A percentile compares a stretch with the other conserved stretches of the same genome.
Evolutionary conservation across 2,329 filamentous ascomycete species (phyloP).

Genomic region (Pseudogymnoascus sp.): DNA sequence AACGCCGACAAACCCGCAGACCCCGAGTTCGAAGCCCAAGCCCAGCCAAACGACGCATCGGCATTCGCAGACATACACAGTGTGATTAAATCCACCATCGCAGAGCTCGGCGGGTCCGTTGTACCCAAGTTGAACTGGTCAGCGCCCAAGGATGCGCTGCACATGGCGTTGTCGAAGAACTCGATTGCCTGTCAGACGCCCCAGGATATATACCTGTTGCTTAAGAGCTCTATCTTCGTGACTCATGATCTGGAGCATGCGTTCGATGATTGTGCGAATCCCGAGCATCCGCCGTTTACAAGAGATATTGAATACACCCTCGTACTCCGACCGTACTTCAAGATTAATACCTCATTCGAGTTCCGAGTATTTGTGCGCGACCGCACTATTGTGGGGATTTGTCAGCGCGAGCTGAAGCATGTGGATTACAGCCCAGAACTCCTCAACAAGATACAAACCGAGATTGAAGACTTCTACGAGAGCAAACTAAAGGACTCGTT

Average conservation of each 20-base stretch:
- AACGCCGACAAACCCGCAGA: constrained; percentile 41
- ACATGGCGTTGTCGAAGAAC: constrained; percentile 78
- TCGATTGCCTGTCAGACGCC: constrained; percentile 83
- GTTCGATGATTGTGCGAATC: constrained; percentile 64
- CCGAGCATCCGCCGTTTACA: constrained; percentile 26
- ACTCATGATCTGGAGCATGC: constrained; percentile 91
- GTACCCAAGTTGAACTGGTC: constrained; percentile 97
- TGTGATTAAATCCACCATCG: constrained; percentile 68
- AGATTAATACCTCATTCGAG: constrained; percentile 82
- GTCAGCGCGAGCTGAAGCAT: constrained; percentile 83
- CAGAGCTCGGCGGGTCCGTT: constrained; percentile 75
- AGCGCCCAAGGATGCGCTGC: constrained; percentile 88
- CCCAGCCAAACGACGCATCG: constrained; percentile 14
- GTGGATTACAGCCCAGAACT: constrained; percentile 71
- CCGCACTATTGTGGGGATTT: constrained; percentile 70
- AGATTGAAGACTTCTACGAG: constrained; percentile 71
- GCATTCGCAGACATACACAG: constrained; percentile 65
- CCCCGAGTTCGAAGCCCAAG: constrained; percentile 16
- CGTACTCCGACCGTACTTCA: constrained; percentile 80
- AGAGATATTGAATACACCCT: constrained; percentile 44
- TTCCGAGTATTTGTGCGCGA: constrained; percentile 93
- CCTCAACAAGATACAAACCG: constrained; percentile 56
- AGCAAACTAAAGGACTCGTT: constrained; percentile 68
- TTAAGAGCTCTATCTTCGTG: constrained; percentile 92
- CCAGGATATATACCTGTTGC: constrained; percentile 86